A percentile compares a stretch with the other conserved stretches of the same genome.
These are phyloP conservation scores for Mycena floridula DNA, from an alignment of 768 basidiomycete genomes.

Conservation along the genomic window DNA sequence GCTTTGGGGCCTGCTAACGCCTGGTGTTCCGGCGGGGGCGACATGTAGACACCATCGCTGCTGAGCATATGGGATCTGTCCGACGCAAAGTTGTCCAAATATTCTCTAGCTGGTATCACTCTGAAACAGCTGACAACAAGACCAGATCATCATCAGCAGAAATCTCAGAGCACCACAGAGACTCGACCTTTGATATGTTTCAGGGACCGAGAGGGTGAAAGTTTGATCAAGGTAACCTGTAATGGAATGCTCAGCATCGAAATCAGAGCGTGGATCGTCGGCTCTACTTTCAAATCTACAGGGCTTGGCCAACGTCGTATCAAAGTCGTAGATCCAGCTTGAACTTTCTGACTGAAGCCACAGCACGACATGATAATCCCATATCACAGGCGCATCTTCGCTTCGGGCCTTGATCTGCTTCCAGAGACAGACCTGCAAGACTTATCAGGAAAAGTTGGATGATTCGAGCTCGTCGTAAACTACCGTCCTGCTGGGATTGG, in stretches of 20 bases:
- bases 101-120: slow-evolving; percentile 45
- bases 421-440: slow-evolving; percentile 55
- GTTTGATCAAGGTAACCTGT: slow-evolving; percentile 43
- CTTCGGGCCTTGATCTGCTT: slow-evolving; percentile 40
- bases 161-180: too few species aligned
- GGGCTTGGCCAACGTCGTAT: slow-evolving; percentile 52
- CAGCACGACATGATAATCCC: slow-evolving; percentile 74
- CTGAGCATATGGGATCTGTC: slow-evolving; percentile 74
- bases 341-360: slow-evolving; percentile 36
- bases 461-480: slow-evolving; percentile 10
- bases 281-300: slow-evolving; percentile 26
- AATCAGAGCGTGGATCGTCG: slow-evolving; percentile 5
- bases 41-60: slow-evolving; percentile 24
- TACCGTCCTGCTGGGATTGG: slow-evolving; percentile 54
- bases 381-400: slow-evolving; percentile 39
- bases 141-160: neutral
- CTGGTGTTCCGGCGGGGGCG: slow-evolving; percentile 44
- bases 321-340: slow-evolving; percentile 77
- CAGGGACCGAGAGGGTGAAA: slow-evolving; percentile 31
- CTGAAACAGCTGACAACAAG: slow-evolving; percentile 47
- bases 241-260: slow-evolving; percentile 2
- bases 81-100: slow-evolving; percentile 58
- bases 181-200: slow-evolving; percentile 38
- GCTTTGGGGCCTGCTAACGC: slow-evolving; percentile 41
- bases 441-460: neutral